phyloP scores from a whole-genome alignment of 2,329 filamentous ascomycete genomes.

The Cadophora malorum region DNA sequence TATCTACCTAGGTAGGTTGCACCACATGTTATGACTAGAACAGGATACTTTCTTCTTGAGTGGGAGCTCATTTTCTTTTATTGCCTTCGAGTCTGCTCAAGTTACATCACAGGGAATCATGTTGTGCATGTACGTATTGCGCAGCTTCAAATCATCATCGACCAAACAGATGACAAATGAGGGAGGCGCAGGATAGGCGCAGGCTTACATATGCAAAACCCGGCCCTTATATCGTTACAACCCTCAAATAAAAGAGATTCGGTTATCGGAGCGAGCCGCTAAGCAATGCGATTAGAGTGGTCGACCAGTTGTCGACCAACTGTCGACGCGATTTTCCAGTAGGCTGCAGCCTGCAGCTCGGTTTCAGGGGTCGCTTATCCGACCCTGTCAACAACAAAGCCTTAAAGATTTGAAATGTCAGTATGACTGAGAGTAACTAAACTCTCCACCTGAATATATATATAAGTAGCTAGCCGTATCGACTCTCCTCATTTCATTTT shows the following conservation, averaged over 20 bases:
- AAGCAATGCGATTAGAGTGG: slow-evolving; percentile 2
- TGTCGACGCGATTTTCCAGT: background rate
- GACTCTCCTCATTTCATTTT: background rate
- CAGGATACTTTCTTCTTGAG: too few relatives aligned
- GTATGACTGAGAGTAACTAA: background rate
- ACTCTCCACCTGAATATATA: background rate
- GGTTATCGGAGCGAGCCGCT: background rate
- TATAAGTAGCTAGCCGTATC: background rate
- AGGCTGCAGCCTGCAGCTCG: background rate
- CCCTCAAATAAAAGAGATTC: background rate
- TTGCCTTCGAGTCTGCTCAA: background rate
- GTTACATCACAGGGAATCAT: background rate
- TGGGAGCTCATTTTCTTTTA: too few relatives aligned
- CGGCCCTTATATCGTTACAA: background rate
- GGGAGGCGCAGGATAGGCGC: background rate
- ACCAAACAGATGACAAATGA: background rate
- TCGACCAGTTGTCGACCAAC: too few relatives aligned
- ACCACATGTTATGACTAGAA: too few relatives aligned
- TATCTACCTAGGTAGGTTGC: too few relatives aligned
- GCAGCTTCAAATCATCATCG: background rate
- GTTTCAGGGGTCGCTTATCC: background rate
- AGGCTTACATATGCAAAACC: background rate
- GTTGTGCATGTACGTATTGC: background rate
- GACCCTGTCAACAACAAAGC: slow-evolving; percentile 4
- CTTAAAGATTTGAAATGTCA: background rate